A percentile compares a stretch with the other conserved stretches of the same genome.
Evolutionary conservation across 2,329 filamentous ascomycete genomes (phyloP).

Genomic region (Diaporthe eres): DNA sequence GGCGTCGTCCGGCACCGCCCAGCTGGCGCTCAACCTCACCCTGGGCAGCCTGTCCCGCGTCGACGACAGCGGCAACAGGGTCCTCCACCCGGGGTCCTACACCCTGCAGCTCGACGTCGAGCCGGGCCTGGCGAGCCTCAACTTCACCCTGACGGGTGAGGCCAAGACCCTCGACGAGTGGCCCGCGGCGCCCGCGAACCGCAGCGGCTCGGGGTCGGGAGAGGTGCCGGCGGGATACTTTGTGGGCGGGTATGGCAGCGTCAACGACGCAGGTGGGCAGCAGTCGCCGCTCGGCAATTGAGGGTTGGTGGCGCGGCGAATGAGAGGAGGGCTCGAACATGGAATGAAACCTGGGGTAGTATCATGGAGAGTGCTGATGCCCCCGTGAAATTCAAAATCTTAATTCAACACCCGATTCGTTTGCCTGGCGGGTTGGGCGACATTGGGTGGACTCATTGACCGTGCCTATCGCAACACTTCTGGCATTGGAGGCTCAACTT

Average conservation of each 20-base stretch:
- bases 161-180: slow-evolving; percentile 56
- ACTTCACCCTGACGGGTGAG: slow-evolving; percentile 63
- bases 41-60: slow-evolving; percentile 65
- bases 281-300: slow-evolving; percentile 13
- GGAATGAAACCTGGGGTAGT: slow-evolving; percentile 18
- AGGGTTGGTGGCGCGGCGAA: background rate
- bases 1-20: slow-evolving; percentile 50
- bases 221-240: slow-evolving; percentile 36
- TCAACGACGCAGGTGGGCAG: slow-evolving; percentile 30
- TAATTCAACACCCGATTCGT: background rate
- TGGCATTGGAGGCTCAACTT: slow-evolving; percentile 12
- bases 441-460: background rate
- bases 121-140: slow-evolving; percentile 54
- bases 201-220: slow-evolving; percentile 8
- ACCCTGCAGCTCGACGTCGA: slow-evolving; percentile 59
- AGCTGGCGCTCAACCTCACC: slow-evolving; percentile 57
- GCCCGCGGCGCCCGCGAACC: slow-evolving; percentile 43
- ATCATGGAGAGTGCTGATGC: background rate
- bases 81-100: slow-evolving; percentile 69
- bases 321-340: background rate
- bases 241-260: slow-evolving; percentile 37
- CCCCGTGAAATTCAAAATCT: background rate
- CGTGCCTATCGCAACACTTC: slow-evolving; percentile 4
- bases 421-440: background rate
- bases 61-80: slow-evolving; percentile 63